Evolutionary conservation across 352 stramenopile genomes (phyloP).

Genomic region (Globisporangium spinosum): DNA sequence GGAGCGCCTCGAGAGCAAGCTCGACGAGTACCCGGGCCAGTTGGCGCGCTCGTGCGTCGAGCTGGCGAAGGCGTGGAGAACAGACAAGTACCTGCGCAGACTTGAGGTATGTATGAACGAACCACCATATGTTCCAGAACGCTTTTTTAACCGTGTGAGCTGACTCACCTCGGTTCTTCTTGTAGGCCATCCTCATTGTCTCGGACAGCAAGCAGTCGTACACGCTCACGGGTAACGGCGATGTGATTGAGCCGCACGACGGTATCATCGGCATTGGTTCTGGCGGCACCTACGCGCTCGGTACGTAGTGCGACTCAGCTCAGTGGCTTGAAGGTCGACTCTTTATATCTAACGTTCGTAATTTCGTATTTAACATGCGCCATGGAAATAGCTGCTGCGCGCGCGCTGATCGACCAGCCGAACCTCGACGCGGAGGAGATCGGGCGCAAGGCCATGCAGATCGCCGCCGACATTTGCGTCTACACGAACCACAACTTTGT

Average conservation of each 20-base stretch:
- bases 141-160: background rate
- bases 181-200: constrained; percentile 88
- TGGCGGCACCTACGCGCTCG: constrained; percentile 91
- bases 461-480: constrained; percentile 97
- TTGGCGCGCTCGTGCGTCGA: constrained; percentile 96
- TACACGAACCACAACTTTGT: constrained; percentile 99
- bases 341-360: background rate
- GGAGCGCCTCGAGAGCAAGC: constrained; percentile 96
- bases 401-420: constrained; percentile 93
- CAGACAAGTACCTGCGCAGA: constrained; percentile 97
- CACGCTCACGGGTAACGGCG: constrained; percentile 97
- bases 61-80: constrained; percentile 98
- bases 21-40: constrained; percentile 98
- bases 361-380: background rate
- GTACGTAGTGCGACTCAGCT: constrained; percentile 34
- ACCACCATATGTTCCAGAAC: background rate
- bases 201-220: constrained; percentile 94
- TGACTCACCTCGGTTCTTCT: background rate
- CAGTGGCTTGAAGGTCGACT: background rate
- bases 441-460: constrained; percentile 91
- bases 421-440: constrained; percentile 94
- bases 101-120: constrained; percentile 76
- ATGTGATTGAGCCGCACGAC: constrained; percentile 96
- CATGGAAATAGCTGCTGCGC: constrained; percentile 58
- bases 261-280: constrained; percentile 95